Evolutionary conservation across 2,329 filamentous ascomycete genomes (phyloP), one percentile per base, ranked within the genome.

Genomic region (Penicillium vulpinum): DNA sequence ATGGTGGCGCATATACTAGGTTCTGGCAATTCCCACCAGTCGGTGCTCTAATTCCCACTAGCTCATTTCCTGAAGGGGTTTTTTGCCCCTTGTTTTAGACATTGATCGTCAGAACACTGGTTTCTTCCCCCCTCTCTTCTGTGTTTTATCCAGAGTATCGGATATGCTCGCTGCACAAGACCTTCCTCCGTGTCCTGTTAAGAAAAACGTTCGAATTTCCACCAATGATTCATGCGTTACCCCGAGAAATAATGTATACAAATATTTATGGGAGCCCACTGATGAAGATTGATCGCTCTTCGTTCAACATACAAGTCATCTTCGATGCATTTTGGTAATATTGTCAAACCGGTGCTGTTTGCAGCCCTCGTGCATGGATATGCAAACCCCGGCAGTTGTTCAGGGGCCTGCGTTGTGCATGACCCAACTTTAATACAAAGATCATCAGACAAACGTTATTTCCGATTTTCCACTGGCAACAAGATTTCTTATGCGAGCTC

Each of bases 401-500:
- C 69, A 1, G 72, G 71, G 3, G 57, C 61, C 8, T 74, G 72
- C 53, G 67, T 66, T 26, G 64, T 73, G 7, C 80, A 83, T 58
- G 81, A 83, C 57, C 81, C 81, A 0, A 69, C 75, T 1, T 61
- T 83, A 38, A 79, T 83, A 61, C 74, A 72, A 6, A 76, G 80
- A 57, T 67, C 70, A 28, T 72, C 73, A 1, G 81, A 83, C 62
- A 77, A 79, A 16, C 78, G 63, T 0, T 84, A 83, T 66, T 83
- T 78, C 65, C 78, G 80, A 10, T 83, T 83, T 64, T 80, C 80
- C 0, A 83, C 81, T 0, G 79, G 79, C 22, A 77, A 77, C 24
- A 74, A 77, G 49, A 80, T 84, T 31, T 74, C 78, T 1, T 77
- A 82, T 44, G 77, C 80, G 46, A 79, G 75, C n/a, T 75, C 81